Base-by-base conservation (phyloP, 169 alveolate genomes). In the Plasmodium ovale region DNA sequence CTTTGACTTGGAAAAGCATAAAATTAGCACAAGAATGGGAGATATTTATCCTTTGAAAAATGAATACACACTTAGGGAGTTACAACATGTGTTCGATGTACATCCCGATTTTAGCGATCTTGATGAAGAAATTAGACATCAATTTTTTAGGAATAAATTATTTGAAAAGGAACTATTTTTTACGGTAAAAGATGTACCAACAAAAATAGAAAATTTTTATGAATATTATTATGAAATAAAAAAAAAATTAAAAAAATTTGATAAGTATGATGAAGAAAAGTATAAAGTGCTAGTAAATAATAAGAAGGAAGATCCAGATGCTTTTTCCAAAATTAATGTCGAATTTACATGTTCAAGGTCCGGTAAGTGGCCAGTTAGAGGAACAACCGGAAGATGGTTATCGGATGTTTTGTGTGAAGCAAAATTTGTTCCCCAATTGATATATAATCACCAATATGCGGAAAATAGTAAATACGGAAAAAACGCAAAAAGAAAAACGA, bases 361-460 rank as follows among this genome's bases (percentile, higher is more conserved):
- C 3, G 90, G 90, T 4, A 82, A 49, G 29, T 82, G 90, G 90
- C 90, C 90, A 21, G 5, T 82, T 27, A 82, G 85, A 53, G 27
- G 65, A 16, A 23, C 49, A 25, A 23, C 54, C 2, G 90, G 90
- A 14, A 64, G 84, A 25, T 82, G 90, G 90, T 14, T 82, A 53
- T 82, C 90, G 6, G 90, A 82, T 51, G 90, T 82, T 49, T 82
- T 82, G 53, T 82, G 90, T 59, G 90, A 82, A 44, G 69, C 90
- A 6, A 42, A 82, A 33, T 82, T 67, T 25, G 72, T 82, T 33
- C 90, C 90, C 0, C 90, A 82, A 59, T 58, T 82, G 72, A 12
- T 35, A 19, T 64, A 67, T 59, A 82, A 82, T 59, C 5, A 82
- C 16, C 59, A 47, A 31, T 68, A 82, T 51, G 90, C 82, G n/a